phyloP scores from a whole-genome alignment of 2,329 filamentous ascomycete genomes.

The Plenodomus biglobosus region DNA sequence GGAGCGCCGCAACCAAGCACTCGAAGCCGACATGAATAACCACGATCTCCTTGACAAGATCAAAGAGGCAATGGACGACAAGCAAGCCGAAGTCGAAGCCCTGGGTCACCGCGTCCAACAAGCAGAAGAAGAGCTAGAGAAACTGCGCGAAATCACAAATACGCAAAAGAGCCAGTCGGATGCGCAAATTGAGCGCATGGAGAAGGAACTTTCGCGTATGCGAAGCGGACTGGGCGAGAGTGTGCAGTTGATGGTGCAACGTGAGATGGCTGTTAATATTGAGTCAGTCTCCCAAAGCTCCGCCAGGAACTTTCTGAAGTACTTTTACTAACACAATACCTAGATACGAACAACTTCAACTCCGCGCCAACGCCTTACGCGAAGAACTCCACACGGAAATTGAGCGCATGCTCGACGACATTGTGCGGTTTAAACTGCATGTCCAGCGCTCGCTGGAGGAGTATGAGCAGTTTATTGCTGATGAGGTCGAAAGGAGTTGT shows the following conservation, averaged over 20 bases:
- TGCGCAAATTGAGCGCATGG: slow-evolving; percentile 96
- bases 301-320: too few relatives aligned
- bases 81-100: slow-evolving; percentile 86
- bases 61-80: slow-evolving; percentile 96
- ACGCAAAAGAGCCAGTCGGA: slow-evolving; percentile 88
- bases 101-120: slow-evolving; percentile 84
- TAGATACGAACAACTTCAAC: slow-evolving; percentile 89
- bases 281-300: slow-evolving; percentile 62
- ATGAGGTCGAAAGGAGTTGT: slow-evolving; percentile 75
- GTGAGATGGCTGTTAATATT: slow-evolving; percentile 94
- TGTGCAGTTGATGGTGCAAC: slow-evolving; percentile 88
- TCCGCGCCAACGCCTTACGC: slow-evolving; percentile 78
- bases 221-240: slow-evolving; percentile 78
- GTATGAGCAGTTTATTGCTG: slow-evolving; percentile 89
- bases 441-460: slow-evolving; percentile 90
- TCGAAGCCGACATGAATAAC: slow-evolving; percentile 92
- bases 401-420: slow-evolving; percentile 92
- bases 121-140: slow-evolving; percentile 91
- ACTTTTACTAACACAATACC: too few relatives aligned
- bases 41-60: slow-evolving; percentile 92
- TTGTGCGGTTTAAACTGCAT: slow-evolving; percentile 98
- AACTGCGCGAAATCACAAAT: slow-evolving; percentile 81
- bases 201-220: slow-evolving; percentile 97
- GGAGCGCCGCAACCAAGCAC: slow-evolving; percentile 77
- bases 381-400: slow-evolving; percentile 98